Conservation (phyloP, 345 rosid genomes). For the Brassica napus region Da-Ae NC_063444.1:42418501-42419000, state of each 20-base stretch:
- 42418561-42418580: conserved; percentile 80
- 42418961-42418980: conserved; percentile 76
- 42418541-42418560: conserved; percentile 76
- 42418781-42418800: not conserved
- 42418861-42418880: conserved; percentile 59
- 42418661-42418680: conserved; percentile 58
- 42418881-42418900: conserved; percentile 63
- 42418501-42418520: conserved; percentile 83
- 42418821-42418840: conserved; percentile 62
- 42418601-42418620: conserved; percentile 77
- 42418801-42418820: not conserved
- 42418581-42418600: conserved; percentile 75
- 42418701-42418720: conserved; percentile 43
- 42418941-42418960: conserved; percentile 79
- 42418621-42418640: conserved; percentile 69
- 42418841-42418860: conserved; percentile 68
- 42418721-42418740: conserved; percentile 49
- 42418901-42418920: conserved; percentile 77
- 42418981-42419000: not conserved
- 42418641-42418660: conserved; percentile 75
- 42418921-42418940: conserved; percentile 84
- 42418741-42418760: conserved; percentile 40
- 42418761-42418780: conserved; percentile 1
- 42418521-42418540: conserved; percentile 75
- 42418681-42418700: conserved; percentile 68